Evolutionary conservation across 371 early-diverging fungal species (phyloP).

Genomic region (Chytridiales sp.): DNA sequence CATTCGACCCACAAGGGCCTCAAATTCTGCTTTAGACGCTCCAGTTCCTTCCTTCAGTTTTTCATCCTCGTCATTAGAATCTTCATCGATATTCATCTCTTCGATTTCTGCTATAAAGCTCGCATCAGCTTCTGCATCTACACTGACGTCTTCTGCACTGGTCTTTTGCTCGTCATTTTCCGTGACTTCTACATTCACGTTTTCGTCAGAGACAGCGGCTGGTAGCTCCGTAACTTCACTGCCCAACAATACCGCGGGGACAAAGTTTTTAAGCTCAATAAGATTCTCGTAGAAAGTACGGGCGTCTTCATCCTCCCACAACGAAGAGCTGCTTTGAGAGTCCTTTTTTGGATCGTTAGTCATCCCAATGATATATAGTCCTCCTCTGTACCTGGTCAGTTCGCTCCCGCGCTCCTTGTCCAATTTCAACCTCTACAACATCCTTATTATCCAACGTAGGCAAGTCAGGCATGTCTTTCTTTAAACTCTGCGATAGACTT

Average conservation of each 20-base stretch:
- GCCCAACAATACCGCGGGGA: constrained; percentile 76
- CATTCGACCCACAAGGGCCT: constrained; percentile 71
- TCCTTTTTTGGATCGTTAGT: background rate
- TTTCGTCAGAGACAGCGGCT: constrained; percentile 9
- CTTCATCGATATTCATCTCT: no score
- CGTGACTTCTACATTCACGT: constrained; percentile 20
- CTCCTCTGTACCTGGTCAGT: constrained; percentile 6
- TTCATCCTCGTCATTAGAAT: constrained; percentile 41
- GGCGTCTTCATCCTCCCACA: constrained; percentile 89
- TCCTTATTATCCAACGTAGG: constrained; percentile 60
- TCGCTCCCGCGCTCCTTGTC: constrained; percentile 12
- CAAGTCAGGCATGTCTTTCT: constrained; percentile 72
- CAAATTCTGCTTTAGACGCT: constrained; percentile 39
- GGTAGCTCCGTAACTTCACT: constrained; percentile 32
- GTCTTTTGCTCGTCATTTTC: constrained; percentile 22
- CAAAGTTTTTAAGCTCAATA: constrained; percentile 69
- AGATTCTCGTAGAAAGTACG: constrained; percentile 80
- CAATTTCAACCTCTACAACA: constrained; percentile 11
- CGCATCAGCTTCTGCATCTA: constrained; percentile 20
- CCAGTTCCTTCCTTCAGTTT: constrained; percentile 28
- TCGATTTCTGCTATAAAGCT: no score
- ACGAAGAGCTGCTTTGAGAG: no score
- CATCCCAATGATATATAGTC: background rate
- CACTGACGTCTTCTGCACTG: constrained; percentile 18
- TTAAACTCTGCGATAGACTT: constrained; percentile 63